Conservation (phyloP, 192 early-diverging fungal species). For the Chytriomyces sp. region DNA sequence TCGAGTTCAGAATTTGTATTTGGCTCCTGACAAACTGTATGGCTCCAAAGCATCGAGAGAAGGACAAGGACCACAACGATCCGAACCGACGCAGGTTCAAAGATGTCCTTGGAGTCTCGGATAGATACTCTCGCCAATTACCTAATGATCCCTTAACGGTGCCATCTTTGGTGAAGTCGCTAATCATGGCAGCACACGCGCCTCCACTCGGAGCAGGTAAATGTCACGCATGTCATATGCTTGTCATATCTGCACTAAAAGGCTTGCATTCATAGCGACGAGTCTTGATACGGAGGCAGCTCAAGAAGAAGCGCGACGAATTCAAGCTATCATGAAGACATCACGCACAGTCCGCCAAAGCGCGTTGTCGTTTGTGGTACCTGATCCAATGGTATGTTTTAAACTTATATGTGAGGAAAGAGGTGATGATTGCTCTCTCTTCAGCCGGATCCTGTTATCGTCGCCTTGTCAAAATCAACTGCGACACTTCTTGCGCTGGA, state of each 20-base stretch:
- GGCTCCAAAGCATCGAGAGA: no score
- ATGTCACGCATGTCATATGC: neutral
- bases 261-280: neutral
- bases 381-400: slow-evolving; percentile 14
- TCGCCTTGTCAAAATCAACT: neutral
- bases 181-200: no score
- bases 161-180: no score
- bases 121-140: neutral
- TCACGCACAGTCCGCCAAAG: neutral
- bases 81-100: neutral
- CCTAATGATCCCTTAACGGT: neutral
- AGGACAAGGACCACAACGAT: neutral
- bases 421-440: neutral
- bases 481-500: neutral
- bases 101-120: neutral
- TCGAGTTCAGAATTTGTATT: no score
- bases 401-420: neutral
- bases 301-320: neutral
- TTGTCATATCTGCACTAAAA: neutral
- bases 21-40: no score
- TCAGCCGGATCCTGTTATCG: slow-evolving; percentile 10
- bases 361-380: slow-evolving; percentile 2
- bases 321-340: slow-evolving; percentile 2
- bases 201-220: neutral
- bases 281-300: neutral